Evolutionary conservation across 371 early-diverging fungal genomes (phyloP).

Genomic region (Rhizopus sp.): DNA sequence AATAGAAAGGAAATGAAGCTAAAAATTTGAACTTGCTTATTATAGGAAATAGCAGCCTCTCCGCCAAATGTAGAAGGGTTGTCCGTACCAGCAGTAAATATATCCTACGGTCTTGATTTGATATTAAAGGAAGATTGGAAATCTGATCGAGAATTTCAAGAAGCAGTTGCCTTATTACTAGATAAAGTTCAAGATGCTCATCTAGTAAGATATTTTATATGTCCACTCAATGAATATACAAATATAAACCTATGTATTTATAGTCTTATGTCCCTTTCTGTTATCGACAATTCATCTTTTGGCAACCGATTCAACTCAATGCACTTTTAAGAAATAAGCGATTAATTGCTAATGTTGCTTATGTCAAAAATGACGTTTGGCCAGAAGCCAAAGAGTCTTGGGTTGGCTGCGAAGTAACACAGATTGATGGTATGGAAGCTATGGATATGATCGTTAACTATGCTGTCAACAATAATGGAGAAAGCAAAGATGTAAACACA

Average conservation of each 20-base stretch:
- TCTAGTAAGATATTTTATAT: constrained; percentile 27
- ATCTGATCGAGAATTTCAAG: constrained; percentile 52
- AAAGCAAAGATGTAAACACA: constrained; percentile 55
- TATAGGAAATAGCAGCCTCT: constrained; percentile 47
- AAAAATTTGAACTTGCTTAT: background rate
- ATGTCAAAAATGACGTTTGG: constrained; percentile 53
- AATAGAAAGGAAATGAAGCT: background rate
- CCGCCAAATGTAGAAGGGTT: constrained; percentile 46
- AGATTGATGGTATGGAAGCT: constrained; percentile 49
- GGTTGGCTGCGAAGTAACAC: constrained; percentile 51
- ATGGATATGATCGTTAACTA: constrained; percentile 55
- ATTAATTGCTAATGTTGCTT: constrained; percentile 50
- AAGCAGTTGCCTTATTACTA: constrained; percentile 46
- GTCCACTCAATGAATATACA: background rate
- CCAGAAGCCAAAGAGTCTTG: constrained; percentile 48
- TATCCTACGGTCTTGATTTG: constrained; percentile 44
- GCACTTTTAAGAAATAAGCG: constrained; percentile 41
- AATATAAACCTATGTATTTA: no score
- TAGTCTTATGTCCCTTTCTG: constrained; percentile 54
- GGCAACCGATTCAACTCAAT: constrained; percentile 57
- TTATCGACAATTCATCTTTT: constrained; percentile 54
- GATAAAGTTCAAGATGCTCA: constrained; percentile 57
- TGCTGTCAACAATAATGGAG: constrained; percentile 58
- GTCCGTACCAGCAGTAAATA: constrained; percentile 44
- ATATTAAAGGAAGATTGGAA: constrained; percentile 46